Conservation (phyloP, 257 asterid genomes). For the Solanum dulcamara region DNA sequence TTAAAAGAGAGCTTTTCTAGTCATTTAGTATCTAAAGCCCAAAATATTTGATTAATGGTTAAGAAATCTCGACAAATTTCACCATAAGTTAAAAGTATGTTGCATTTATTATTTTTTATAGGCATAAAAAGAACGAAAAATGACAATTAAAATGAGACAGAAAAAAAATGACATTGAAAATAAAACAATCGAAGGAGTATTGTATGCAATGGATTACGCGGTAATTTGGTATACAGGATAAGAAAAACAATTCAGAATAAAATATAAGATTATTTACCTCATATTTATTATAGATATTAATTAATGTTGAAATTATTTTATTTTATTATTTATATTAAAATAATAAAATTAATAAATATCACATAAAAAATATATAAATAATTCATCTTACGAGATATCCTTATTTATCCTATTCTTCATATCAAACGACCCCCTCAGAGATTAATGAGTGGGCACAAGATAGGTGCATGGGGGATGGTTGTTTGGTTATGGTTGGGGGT, state of each 20-base stretch:
- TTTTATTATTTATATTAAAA: neutral
- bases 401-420: too few relatives aligned
- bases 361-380: too few relatives aligned
- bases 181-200: neutral
- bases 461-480: neutral
- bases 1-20: neutral
- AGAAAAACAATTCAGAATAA: neutral
- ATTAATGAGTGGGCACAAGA: neutral
- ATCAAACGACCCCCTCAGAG: fast-evolving
- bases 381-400: too few relatives aligned
- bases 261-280: neutral
- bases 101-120: too few relatives aligned
- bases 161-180: neutral
- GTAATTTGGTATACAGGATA: neutral
- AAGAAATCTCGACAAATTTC: neutral
- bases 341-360: neutral
- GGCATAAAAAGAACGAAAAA: too few relatives aligned
- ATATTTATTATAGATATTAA: neutral
- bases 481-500: neutral
- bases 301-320: neutral
- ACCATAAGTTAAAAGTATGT: too few relatives aligned
- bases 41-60: neutral
- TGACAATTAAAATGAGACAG: too few relatives aligned
- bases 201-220: neutral
- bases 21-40: neutral